Evolutionary conservation across 1,284 basidiomycete species (phyloP).

Genomic region (Bjerkandera adusta): DNA sequence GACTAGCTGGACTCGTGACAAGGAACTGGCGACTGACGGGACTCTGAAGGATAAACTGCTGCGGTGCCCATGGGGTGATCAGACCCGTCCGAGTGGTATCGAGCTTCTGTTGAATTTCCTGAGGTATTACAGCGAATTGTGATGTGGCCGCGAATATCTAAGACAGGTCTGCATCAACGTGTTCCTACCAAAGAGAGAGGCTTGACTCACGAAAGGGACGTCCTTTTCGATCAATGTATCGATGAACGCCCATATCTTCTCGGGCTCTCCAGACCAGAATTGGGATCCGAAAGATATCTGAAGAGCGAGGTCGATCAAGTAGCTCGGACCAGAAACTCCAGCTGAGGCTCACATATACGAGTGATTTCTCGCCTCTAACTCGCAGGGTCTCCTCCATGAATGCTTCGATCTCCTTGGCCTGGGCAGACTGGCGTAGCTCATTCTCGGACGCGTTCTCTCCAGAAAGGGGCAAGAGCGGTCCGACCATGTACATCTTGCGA

Average conservation of each 20-base stretch:
- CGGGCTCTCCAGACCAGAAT: constrained; percentile 10
- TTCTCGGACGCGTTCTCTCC: not conserved
- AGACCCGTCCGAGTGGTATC: constrained; percentile 6
- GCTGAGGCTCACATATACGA: constrained; percentile 6
- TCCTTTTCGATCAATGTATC: constrained; percentile 11
- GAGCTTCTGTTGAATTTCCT: constrained; percentile 8
- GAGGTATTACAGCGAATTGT: constrained; percentile 9
- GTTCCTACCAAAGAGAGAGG: not conserved
- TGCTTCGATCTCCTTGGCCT: not conserved
- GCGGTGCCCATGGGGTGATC: constrained; percentile 12
- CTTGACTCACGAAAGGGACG: constrained; percentile 11
- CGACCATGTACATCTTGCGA: constrained; percentile 2
- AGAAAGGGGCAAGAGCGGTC: constrained; percentile 2
- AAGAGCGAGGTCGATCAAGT: not conserved
- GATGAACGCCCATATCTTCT: constrained; percentile 11
- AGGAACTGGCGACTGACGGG: constrained; percentile 6
- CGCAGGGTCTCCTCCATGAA: constrained; percentile 3
- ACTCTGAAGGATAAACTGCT: constrained; percentile 12
- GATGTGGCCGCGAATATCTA: constrained; percentile 13
- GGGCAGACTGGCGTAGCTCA: not conserved
- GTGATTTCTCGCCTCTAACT: not conserved
- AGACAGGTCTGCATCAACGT: not conserved
- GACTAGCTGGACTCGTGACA: not conserved
- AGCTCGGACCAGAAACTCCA: not conserved
- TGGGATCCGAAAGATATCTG: constrained; percentile 15